phyloP scores from a whole-genome alignment of 371 early-diverging fungal species.

The Apophysomyces sp. region DNA sequence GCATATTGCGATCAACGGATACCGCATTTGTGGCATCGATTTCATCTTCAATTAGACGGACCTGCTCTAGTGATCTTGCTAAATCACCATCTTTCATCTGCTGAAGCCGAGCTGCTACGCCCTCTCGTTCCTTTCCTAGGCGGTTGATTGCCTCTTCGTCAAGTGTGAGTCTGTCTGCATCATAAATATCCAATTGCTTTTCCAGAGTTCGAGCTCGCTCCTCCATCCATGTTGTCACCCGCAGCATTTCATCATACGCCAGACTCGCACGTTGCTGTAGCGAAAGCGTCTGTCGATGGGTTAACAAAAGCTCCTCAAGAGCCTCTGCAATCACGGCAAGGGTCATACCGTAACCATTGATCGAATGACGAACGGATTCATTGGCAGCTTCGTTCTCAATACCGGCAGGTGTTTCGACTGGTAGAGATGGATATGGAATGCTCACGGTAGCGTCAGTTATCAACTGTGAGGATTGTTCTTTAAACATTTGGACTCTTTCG shows the following conservation, averaged over 20 bases:
- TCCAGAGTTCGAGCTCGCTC: slow-evolving; percentile 28
- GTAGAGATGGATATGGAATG: slow-evolving; percentile 38
- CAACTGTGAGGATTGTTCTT: slow-evolving; percentile 38
- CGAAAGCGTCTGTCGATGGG: slow-evolving; percentile 33
- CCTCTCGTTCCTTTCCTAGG: slow-evolving; percentile 30
- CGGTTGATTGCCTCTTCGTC: slow-evolving; percentile 29
- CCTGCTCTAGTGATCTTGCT: slow-evolving; percentile 17
- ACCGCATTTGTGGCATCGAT: slow-evolving; percentile 39
- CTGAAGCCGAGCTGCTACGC: slow-evolving; percentile 18
- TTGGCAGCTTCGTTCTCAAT: slow-evolving; percentile 35
- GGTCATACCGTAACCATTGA: slow-evolving; percentile 35
- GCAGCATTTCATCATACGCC: slow-evolving; percentile 33
- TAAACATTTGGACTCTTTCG: slow-evolving; percentile 28
- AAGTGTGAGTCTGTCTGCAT: slow-evolving; percentile 1
- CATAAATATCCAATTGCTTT: slow-evolving; percentile 3
- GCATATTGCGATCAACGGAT: slow-evolving; percentile 31
- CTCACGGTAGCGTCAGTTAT: slow-evolving; percentile 30
- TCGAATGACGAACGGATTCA: slow-evolving; percentile 33
- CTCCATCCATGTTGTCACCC: slow-evolving; percentile 41
- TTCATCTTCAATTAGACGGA: slow-evolving; percentile 31
- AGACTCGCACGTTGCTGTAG: slow-evolving; percentile 37
- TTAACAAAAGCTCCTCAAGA: slow-evolving; percentile 38
- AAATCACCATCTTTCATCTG: slow-evolving; percentile 35
- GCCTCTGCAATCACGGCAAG: slow-evolving; percentile 43
- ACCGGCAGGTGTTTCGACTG: slow-evolving; percentile 35